These are phyloP conservation scores for Adansonia madagascariensis DNA, from an alignment of 441 rosid species.

Conservation along the genomic window DNA sequence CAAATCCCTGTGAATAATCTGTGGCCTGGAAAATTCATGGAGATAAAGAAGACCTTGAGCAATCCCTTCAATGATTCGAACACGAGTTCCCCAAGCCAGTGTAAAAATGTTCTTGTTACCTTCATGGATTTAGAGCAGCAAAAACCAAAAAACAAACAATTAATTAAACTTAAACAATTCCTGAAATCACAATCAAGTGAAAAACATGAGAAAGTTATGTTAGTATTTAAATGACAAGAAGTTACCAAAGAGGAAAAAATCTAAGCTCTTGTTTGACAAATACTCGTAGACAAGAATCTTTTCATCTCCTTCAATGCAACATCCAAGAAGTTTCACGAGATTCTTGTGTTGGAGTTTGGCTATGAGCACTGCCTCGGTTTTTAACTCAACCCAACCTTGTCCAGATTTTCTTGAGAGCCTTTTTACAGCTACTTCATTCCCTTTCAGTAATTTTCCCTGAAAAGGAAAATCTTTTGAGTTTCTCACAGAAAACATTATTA, in stretches of 20 bases:
- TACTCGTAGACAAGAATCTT: slow-evolving; percentile 22
- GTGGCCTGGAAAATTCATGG: slow-evolving; percentile 5
- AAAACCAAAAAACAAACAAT: not conserved
- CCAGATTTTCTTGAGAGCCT: slow-evolving; percentile 22
- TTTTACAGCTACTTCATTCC: slow-evolving; percentile 25
- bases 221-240: not conserved
- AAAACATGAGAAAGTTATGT: not conserved
- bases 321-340: slow-evolving; percentile 27
- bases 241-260: slow-evolving; percentile 23
- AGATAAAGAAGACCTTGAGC: slow-evolving; percentile 18
- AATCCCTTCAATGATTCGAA: slow-evolving; percentile 16
- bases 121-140: not conserved
- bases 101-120: not conserved
- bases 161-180: not conserved
- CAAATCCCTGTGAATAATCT: slow-evolving; percentile 35
- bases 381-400: slow-evolving; percentile 18
- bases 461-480: not conserved
- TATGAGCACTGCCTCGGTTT: slow-evolving; percentile 24
- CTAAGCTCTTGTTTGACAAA: slow-evolving; percentile 28
- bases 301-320: slow-evolving; percentile 29
- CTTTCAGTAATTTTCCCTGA: slow-evolving; percentile 20
- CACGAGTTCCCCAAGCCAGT: slow-evolving; percentile 5
- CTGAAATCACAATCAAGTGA: not conserved
- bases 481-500: not conserved
- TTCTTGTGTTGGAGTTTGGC: slow-evolving; percentile 31